Percentiles rank a stretch among this genome's conserved stretches.
These are phyloP conservation scores for Cytospora piceicola DNA, from an alignment of 2,329 filamentous ascomycete genomes.

Conservation along the genomic window DNA sequence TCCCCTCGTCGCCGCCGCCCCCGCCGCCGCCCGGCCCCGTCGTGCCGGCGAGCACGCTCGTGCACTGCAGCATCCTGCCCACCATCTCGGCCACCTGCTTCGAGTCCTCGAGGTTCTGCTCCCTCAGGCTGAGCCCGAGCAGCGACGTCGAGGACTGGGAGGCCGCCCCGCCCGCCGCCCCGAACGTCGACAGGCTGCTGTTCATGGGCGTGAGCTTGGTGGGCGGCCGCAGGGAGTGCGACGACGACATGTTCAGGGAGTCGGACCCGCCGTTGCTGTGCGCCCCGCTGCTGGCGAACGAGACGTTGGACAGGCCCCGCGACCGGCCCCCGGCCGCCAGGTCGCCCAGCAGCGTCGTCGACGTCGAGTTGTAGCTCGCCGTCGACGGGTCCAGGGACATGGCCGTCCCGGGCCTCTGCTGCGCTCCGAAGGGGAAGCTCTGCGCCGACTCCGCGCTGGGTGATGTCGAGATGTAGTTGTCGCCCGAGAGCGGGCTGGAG, in stretches of 20 bases:
- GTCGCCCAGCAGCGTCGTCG: constrained; percentile 77
- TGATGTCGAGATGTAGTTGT: constrained; percentile 51
- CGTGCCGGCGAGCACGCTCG: constrained; percentile 84
- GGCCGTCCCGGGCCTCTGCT: constrained; percentile 70
- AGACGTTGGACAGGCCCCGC: constrained; percentile 86
- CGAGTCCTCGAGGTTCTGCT: constrained; percentile 68
- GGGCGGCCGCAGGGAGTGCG: constrained; percentile 34
- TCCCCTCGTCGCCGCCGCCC: constrained; percentile 66
- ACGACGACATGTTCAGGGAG: constrained; percentile 55
- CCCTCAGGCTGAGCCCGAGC: constrained; percentile 46
- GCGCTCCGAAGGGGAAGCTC: constrained; percentile 39
- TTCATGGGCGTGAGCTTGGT: constrained; percentile 11
- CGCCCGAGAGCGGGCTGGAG: constrained; percentile 56
- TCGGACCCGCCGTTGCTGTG: constrained; percentile 48
- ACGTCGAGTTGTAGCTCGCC: constrained; percentile 79
- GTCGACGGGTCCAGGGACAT: constrained; percentile 73
- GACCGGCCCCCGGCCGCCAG: constrained; percentile 64
- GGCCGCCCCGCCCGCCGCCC: constrained; percentile 33
- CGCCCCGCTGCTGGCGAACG: constrained; percentile 55
- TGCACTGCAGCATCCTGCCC: constrained; percentile 92
- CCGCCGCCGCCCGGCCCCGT: constrained; percentile 48
- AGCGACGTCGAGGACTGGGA: constrained; percentile 32
- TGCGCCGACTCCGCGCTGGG: constrained; percentile 50
- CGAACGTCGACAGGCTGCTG: constrained; percentile 32
- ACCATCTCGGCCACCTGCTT: constrained; percentile 92